Percentiles rank a stretch among this genome's conserved stretches.
These are phyloP conservation scores for Ophiostoma pallidulum DNA, from an alignment of 2,329 filamentous ascomycete genomes.

Conservation along the genomic window DNA sequence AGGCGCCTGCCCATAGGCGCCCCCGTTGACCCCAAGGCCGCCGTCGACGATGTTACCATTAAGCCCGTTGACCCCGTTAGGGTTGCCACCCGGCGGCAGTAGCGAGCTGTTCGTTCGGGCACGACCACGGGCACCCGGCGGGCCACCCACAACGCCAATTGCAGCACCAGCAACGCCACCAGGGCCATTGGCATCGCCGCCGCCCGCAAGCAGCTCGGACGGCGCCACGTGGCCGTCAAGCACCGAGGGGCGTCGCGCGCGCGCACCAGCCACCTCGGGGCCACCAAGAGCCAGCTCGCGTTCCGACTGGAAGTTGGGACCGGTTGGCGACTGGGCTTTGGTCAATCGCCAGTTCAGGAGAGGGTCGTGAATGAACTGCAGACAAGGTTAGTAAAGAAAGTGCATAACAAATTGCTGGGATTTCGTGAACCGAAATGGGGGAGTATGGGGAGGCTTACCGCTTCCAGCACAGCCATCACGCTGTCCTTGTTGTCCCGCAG, in stretches of 20 bases:
- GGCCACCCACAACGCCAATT: conserved; percentile 33
- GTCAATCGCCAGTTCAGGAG: conserved; percentile 92
- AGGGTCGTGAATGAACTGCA: conserved; percentile 96
- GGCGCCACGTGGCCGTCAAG: conserved; percentile 54
- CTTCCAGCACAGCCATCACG: conserved; percentile 95
- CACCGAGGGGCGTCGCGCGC: conserved; percentile 58
- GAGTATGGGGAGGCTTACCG: conserved; percentile 50
- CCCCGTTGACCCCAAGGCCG: background rate
- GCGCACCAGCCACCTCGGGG: conserved; percentile 32
- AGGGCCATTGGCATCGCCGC: conserved; percentile 12
- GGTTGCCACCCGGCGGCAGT: conserved; percentile 24
- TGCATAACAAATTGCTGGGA: too few species aligned
- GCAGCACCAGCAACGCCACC: conserved; percentile 15
- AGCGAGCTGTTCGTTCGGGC: conserved; percentile 52
- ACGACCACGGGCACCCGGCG: conserved; percentile 37
- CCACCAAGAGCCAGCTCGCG: conserved; percentile 44
- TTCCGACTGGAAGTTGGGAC: conserved; percentile 58
- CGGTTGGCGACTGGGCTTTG: conserved; percentile 51
- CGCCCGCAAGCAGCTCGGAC: conserved; percentile 43
- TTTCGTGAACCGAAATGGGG: too few species aligned
- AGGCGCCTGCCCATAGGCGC: conserved; percentile 19
- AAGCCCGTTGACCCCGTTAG: conserved; percentile 11
- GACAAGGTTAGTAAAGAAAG: conserved; percentile 5
- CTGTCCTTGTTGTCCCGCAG: conserved; percentile 96
- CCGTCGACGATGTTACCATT: background rate